Conservation (phyloP, 1,284 basidiomycete species). For the Exobasidium cylindrosporum region DNA sequence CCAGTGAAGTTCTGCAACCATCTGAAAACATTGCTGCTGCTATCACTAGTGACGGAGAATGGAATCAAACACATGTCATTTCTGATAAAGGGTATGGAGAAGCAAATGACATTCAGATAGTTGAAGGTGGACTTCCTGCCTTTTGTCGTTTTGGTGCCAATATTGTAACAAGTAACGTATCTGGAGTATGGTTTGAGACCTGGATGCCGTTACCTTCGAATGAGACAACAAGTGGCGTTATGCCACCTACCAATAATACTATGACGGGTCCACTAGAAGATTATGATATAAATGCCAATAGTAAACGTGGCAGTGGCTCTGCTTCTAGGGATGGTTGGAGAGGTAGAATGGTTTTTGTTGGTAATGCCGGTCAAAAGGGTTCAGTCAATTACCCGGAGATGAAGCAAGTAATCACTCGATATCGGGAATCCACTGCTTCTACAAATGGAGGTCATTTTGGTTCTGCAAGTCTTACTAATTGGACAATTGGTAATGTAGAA, state of each 20-base stretch:
- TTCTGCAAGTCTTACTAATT: background rate
- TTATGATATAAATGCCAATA: background rate
- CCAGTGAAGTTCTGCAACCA: slow-evolving; percentile 16
- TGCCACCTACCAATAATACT: background rate
- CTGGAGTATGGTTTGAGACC: slow-evolving; percentile 26
- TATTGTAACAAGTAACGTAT: slow-evolving; percentile 19
- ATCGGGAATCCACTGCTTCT: slow-evolving; percentile 24
- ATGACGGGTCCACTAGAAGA: background rate
- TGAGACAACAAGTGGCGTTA: background rate
- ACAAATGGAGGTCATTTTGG: slow-evolving; percentile 33
- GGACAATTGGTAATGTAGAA: slow-evolving; percentile 17
- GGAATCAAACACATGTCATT: slow-evolving; percentile 17
- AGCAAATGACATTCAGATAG: slow-evolving; percentile 13
- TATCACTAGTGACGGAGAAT: slow-evolving; percentile 21
- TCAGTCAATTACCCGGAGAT: slow-evolving; percentile 27
- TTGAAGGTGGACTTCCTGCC: slow-evolving; percentile 24
- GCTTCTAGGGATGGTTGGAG: slow-evolving; percentile 23
- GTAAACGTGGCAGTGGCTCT: background rate
- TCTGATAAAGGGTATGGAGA: slow-evolving; percentile 30
- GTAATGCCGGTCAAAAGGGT: slow-evolving; percentile 27
- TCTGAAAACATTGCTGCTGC: slow-evolving; percentile 16
- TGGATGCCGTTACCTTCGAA: slow-evolving; percentile 29
- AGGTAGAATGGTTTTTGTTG: slow-evolving; percentile 27
- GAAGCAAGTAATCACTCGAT: slow-evolving; percentile 33
- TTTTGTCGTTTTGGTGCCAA: slow-evolving; percentile 35